Evolutionary conservation across 2,329 filamentous ascomycete genomes (phyloP).

Genomic region (Chalara sp.): DNA sequence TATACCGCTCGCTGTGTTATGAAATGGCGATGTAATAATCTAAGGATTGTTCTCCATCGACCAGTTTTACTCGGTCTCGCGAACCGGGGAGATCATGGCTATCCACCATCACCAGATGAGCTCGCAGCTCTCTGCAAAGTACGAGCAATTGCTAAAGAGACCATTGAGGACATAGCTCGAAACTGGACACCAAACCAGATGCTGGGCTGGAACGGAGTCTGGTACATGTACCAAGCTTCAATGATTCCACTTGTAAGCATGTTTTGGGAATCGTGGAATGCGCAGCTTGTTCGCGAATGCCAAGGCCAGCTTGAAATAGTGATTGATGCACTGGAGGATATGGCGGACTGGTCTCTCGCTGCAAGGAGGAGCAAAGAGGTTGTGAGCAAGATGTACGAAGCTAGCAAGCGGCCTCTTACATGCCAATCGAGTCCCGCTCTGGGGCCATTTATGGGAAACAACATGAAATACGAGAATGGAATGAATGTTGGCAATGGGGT

Average conservation of each 20-base stretch:
- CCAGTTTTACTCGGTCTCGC: conserved; percentile 64
- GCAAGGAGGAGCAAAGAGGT: conserved; percentile 57
- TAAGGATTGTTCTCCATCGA: conserved; percentile 69
- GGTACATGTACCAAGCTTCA: conserved; percentile 74
- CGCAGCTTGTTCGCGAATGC: conserved; percentile 33
- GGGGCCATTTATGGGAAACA: conserved; percentile 28
- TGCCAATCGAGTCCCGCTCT: conserved; percentile 25
- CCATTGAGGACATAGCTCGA: conserved; percentile 64
- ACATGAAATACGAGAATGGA: conserved; percentile 2
- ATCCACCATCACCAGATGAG: conserved; percentile 47
- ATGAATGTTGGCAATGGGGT: conserved; percentile 11
- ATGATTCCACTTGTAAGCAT: conserved; percentile 73
- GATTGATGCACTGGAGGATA: conserved; percentile 53
- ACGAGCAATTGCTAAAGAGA: conserved; percentile 60
- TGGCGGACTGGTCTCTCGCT: conserved; percentile 59
- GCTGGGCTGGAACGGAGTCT: conserved; percentile 74
- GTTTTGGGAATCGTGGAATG: conserved; percentile 52
- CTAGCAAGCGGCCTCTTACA: conserved; percentile 27
- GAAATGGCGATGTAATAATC: conserved; percentile 77
- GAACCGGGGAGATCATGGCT: conserved; percentile 20
- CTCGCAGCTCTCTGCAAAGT: conserved; percentile 62
- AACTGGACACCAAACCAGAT: conserved; percentile 70
- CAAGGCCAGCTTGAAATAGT: conserved; percentile 51
- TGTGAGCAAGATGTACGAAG: conserved; percentile 57
- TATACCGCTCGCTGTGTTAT: conserved; percentile 66